Base-by-base conservation (phyloP, 2,329 filamentous ascomycete genomes). In the Coccinonectria pachysandricola region DNA sequence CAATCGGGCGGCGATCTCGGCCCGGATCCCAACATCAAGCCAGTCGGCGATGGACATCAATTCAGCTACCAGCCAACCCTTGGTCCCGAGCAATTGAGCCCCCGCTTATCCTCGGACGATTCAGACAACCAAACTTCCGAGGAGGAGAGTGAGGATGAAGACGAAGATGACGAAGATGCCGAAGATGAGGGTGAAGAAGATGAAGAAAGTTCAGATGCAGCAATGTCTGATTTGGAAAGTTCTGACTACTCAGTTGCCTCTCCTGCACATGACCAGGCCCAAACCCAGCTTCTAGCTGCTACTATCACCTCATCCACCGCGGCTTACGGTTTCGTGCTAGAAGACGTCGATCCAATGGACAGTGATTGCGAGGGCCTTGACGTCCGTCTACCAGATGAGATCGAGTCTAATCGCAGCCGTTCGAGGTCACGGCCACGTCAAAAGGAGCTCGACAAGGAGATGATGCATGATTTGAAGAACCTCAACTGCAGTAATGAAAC, bases 261-360 rank as follows among this genome's bases (percentile, higher is more conserved):
- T 30, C 41, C 29, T 9, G 40, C 34, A 7, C 17, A 19, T 19
- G n/a, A n/a, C n/a, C n/a, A n/a, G n/a, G n/a, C n/a, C n/a, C n/a
- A n/a, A n/a, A n/a, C n/a, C n/a, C n/a, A n/a, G 8, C 37, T 42
- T 15, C 31, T 42, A n/a, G 39, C 38, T 17, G 16, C 32, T 13
- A 31, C 28, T 11, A 21, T 35, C 12, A 35, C 35, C 13, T 31
- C 38, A 6, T 37, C 38, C 6, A 37, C 33, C 10, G 31, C 44
- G 16, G 17, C 31, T 18, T 48, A 45, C 28, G 40, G 50, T 18
- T 56, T 68, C 19, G 43, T 50, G 8, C 51, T 69, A 15, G 65
- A 68, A 32, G 65, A 67, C 34, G 54, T 65, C 28, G 61, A 60
- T 26, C 53, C 56, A 3, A 57, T 57, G 55, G 61, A 64, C 30